Evolutionary conservation across 164 flowering plant genomes (phyloP), one percentile per base, ranked within the genome.

Genomic region (Aristolochia fimbriata): DNA sequence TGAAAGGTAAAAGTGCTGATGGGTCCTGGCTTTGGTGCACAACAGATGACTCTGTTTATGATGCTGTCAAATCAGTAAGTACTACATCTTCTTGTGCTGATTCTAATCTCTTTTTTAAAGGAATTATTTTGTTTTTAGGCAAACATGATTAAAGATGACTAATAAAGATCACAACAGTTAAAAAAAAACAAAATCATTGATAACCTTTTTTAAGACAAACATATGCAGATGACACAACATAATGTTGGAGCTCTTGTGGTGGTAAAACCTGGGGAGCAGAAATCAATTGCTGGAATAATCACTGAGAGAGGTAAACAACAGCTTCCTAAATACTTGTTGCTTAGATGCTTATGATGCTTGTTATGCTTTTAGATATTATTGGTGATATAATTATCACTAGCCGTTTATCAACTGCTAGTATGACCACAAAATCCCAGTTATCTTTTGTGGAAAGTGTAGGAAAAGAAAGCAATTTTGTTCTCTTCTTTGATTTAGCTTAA

Each of bases 1-100:
- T 65, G 17, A 91, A 91, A 69, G 98, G 98, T 49, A 85, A 88
- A 78, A 63, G 77, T 69, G 96, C 92, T 8, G 98, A 91, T 77
- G 98, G 98, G 17, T 91, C 98, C n/a, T 91, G 98, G 98, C 98
- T 91, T 62, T 91, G 98, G 98, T 91, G 98, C 79, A 83, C 96
- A 4, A 85, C 82, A 2, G 88, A 88, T 58, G 98, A 91, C 71
- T 59, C 81, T 59, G 98, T 91, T 33, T 91, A 88, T 76, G 95
- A 91, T 73, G 98, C 98, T 59, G 98, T 91, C 54, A 75, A 92
- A 57, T 89, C 98, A 74, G 98, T 92, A 80, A 47, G 83, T 59
- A 17, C 21, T 17, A 27, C 31, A 6, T 56, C 17, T 16, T 8
- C 41, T 25, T 55, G 27, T 27, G 30, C 5, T 5, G 30, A 27